Evolutionary conservation across 2,329 filamentous ascomycete species (phyloP).

Genomic region (Trichoderma citrinoviride): DNA sequence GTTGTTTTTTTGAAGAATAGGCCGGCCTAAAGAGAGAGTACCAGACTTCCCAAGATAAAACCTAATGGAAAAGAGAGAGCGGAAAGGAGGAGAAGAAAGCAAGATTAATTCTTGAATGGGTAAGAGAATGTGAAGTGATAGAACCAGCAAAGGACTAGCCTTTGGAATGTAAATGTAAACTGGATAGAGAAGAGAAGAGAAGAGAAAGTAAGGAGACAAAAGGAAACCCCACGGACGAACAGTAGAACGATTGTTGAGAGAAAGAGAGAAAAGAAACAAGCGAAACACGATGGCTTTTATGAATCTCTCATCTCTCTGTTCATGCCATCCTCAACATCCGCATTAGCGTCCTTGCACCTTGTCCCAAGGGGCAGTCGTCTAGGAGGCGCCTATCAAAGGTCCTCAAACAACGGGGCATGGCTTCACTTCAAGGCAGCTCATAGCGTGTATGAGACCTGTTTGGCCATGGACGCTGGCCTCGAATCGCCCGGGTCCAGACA

Average conservation of each 20-base stretch:
- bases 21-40: constrained; percentile 24
- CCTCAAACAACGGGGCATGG: constrained; percentile 18
- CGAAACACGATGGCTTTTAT: constrained; percentile 29
- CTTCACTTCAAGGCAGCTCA: background rate
- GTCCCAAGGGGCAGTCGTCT: constrained; percentile 9
- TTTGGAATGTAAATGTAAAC: constrained; percentile 27
- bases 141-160: constrained; percentile 35
- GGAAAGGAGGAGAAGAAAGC: constrained; percentile 27
- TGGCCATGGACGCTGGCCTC: constrained; percentile 19
- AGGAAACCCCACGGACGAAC: constrained; percentile 30
- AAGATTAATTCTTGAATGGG: constrained; percentile 13
- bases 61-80: constrained; percentile 24
- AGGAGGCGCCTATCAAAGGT: constrained; percentile 15
- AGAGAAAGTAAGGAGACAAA: constrained; percentile 29
- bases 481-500: constrained; percentile 2
- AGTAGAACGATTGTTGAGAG: constrained; percentile 29
- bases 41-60: constrained; percentile 23
- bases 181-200: constrained; percentile 30
- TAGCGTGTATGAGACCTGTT: constrained; percentile 24
- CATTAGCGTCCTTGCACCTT: constrained; percentile 3
- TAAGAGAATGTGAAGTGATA: constrained; percentile 25
- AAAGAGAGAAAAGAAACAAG: constrained; percentile 25
- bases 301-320: constrained; percentile 1
- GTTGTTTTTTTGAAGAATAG: constrained; percentile 24
- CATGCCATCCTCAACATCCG: background rate